Evolutionary conservation across 2,329 filamentous ascomycete species (phyloP).

Genomic region (Chlorencoelia australis): DNA sequence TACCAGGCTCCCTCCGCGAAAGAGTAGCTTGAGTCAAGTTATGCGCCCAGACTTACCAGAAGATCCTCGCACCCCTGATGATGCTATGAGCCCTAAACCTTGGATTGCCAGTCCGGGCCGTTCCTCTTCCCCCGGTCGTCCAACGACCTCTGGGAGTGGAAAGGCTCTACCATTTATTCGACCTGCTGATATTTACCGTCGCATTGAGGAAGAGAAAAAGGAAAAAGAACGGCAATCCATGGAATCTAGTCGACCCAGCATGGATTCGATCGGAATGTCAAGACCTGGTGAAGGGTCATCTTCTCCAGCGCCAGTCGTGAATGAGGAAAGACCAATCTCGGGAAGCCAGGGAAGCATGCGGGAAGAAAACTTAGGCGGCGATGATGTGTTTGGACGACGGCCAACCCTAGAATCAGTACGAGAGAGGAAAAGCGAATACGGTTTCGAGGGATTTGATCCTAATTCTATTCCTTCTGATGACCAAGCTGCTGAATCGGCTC

Average conservation of each 20-base stretch:
- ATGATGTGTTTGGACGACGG: slow-evolving; percentile 28
- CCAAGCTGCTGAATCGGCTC: slow-evolving; percentile 5
- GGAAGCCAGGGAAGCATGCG: slow-evolving; percentile 18
- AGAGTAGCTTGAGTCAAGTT: slow-evolving; percentile 48
- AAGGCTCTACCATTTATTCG: slow-evolving; percentile 56
- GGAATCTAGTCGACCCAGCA: slow-evolving; percentile 46
- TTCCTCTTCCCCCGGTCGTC: slow-evolving; percentile 30
- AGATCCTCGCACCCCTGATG: slow-evolving; percentile 10
- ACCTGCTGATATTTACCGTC: slow-evolving; percentile 68
- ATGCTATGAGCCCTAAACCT: slow-evolving; percentile 16
- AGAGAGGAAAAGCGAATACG: slow-evolving; percentile 50
- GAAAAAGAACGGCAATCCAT: slow-evolving; percentile 52
- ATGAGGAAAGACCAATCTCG: slow-evolving; percentile 17
- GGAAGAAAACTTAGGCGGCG: slow-evolving; percentile 28
- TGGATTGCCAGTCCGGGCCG: slow-evolving; percentile 26
- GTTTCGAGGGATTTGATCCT: slow-evolving; percentile 34
- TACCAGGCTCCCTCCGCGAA: slow-evolving; percentile 45
- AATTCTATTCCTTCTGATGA: slow-evolving; percentile 10
- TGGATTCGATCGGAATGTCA: slow-evolving; percentile 37
- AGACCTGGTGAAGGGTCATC: slow-evolving; percentile 20
- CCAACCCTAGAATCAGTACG: slow-evolving; percentile 41
- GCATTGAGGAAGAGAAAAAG: slow-evolving; percentile 52
- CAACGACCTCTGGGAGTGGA: slow-evolving; percentile 34
- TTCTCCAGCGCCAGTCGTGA: slow-evolving; percentile 15
- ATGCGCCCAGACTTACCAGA: slow-evolving; percentile 24